These are phyloP conservation scores for Acer yangbiense DNA, from an alignment of 345 rosid species.

Conservation along the genomic window DNA sequence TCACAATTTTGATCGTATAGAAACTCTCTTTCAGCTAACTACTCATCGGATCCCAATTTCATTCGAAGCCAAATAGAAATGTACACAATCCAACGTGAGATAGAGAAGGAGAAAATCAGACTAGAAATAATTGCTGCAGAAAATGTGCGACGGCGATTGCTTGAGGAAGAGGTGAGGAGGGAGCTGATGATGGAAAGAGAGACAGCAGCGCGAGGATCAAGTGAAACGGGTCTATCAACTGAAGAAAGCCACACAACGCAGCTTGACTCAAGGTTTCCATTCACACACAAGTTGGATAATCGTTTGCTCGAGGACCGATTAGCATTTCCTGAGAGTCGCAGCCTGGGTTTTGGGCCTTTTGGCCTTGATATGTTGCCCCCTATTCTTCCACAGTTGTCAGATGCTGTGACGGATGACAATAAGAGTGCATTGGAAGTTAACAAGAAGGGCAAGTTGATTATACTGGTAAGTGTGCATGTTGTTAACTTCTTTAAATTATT, in stretches of 20 bases:
- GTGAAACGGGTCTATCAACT: constrained; percentile 18
- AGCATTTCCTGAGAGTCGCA: constrained; percentile 12
- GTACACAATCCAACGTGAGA: constrained; percentile 29
- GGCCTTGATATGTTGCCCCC: background rate
- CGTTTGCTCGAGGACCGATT: background rate
- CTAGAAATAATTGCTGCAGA: constrained; percentile 44
- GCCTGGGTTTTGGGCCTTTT: background rate
- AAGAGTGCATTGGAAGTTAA: constrained; percentile 23
- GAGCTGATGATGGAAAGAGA: constrained; percentile 53
- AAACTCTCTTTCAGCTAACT: background rate
- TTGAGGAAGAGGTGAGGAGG: constrained; percentile 45
- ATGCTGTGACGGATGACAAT: background rate
- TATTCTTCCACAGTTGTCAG: constrained; percentile 9
- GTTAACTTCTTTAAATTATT: background rate
- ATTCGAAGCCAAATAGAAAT: constrained; percentile 15
- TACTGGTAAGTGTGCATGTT: constrained; percentile 40
- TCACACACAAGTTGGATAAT: constrained; percentile 5
- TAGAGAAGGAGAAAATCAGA: constrained; percentile 46
- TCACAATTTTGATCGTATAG: background rate
- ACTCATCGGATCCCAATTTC: background rate
- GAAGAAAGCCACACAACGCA: constrained; percentile 26
- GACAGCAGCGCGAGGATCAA: constrained; percentile 22
- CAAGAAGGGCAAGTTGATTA: constrained; percentile 39
- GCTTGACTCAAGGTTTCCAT: constrained; percentile 26
- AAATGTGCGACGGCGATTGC: constrained; percentile 29